Percentiles rank a stretch among this genome's conserved stretches.
Conservation (phyloP, 108 stramenopile genomes). For the Pseudonitzschia multistriata region DNA sequence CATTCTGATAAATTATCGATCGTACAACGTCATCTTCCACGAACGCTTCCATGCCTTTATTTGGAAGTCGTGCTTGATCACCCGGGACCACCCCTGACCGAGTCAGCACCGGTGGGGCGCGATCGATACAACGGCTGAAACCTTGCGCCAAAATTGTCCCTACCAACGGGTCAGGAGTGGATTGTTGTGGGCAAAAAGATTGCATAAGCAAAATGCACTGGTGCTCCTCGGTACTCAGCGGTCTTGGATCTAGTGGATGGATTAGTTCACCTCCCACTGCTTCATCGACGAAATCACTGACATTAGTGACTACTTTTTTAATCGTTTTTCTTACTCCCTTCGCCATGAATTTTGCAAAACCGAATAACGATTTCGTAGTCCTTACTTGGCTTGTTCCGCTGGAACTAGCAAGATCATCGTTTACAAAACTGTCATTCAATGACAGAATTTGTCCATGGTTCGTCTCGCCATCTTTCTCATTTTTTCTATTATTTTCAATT, state of each 20-base stretch:
- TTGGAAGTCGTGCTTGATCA: constrained; percentile 53
- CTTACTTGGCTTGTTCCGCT: background rate
- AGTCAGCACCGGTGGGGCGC: constrained; percentile 69
- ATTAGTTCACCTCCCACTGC: constrained; percentile 54
- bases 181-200: constrained; percentile 69
- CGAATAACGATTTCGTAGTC: constrained; percentile 40
- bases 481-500: constrained; percentile 9
- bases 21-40: constrained; percentile 41
- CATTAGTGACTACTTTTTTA: constrained; percentile 44
- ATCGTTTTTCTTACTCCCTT: constrained; percentile 61
- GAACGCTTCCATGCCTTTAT: constrained; percentile 54
- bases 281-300: constrained; percentile 60
- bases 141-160: constrained; percentile 73
- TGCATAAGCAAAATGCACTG: constrained; percentile 74
- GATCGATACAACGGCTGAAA: constrained; percentile 53
- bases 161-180: constrained; percentile 72
- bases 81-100: constrained; percentile 54
- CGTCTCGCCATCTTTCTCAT: constrained; percentile 14
- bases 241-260: constrained; percentile 65
- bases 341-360: constrained; percentile 81
- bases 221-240: constrained; percentile 60
- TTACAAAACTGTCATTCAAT: background rate
- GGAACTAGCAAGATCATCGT: constrained; percentile 1
- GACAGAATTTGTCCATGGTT: constrained; percentile 19
- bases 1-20: constrained; percentile 49